These are phyloP conservation scores for Colletotrichum sp. DNA, from an alignment of 2,329 filamentous ascomycete genomes.

Conservation along the genomic window DNA sequence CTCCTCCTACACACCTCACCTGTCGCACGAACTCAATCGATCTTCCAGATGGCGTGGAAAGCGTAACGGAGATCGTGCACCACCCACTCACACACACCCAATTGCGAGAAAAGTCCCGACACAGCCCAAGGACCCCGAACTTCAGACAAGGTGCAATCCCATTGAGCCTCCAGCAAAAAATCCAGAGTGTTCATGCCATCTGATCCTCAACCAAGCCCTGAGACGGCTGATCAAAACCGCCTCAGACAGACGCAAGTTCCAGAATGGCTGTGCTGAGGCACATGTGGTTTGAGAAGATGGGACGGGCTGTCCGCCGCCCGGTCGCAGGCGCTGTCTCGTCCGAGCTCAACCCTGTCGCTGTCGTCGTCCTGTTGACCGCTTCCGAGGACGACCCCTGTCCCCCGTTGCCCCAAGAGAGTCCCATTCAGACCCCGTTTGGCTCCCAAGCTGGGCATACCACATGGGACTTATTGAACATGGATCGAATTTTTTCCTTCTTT, in stretches of 20 bases:
- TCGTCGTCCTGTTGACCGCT: neutral
- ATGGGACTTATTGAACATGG: conserved; percentile 7
- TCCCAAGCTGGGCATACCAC: neutral
- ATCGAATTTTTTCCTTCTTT: neutral
- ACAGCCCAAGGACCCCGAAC: neutral
- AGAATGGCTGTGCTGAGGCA: conserved; percentile 31
- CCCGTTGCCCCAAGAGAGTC: neutral
- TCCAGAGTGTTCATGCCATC: conserved; percentile 19
- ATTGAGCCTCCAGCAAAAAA: neutral
- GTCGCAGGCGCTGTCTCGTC: conserved; percentile 14
- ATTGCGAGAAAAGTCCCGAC: neutral
- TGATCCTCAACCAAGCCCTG: conserved; percentile 22
- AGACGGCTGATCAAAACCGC: conserved; percentile 28
- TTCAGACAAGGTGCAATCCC: conserved; percentile 4
- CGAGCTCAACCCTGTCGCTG: neutral
- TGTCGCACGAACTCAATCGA: conserved; percentile 15
- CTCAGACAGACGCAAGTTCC: conserved; percentile 20
- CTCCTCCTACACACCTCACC: neutral
- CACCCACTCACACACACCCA: neutral
- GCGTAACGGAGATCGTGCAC: conserved; percentile 6
- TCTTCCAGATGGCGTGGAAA: conserved; percentile 19
- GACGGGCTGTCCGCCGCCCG: conserved; percentile 11
- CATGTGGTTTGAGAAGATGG: conserved; percentile 30
- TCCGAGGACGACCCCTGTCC: neutral
- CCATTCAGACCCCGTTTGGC: neutral